A percentile compares a stretch with the other conserved stretches of the same genome.
Conservation (phyloP, 2,329 filamentous ascomycete genomes). For the Drechslera avenae region DNA sequence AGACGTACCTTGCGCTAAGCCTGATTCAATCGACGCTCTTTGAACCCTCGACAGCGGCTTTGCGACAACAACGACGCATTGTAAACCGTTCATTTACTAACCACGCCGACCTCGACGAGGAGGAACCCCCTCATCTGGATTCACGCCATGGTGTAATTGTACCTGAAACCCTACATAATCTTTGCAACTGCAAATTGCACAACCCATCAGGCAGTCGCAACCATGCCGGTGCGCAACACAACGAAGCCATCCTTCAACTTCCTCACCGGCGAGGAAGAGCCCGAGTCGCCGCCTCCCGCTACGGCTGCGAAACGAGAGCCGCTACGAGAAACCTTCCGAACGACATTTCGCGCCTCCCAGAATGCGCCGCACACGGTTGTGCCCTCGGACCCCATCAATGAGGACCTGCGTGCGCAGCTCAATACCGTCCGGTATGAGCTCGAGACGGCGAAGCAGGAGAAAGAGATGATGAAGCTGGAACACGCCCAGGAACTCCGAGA, state of each 20-base stretch:
- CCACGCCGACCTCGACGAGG: not conserved
- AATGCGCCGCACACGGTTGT: constrained; percentile 45
- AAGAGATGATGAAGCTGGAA: constrained; percentile 76
- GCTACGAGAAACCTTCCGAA: constrained; percentile 50
- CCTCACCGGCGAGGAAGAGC: constrained; percentile 51
- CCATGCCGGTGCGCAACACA: constrained; percentile 39
- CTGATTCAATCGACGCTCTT: constrained; percentile 15
- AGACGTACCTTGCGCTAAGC: constrained; percentile 18
- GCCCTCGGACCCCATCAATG: constrained; percentile 59
- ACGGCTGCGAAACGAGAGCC: constrained; percentile 41
- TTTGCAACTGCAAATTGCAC: constrained; percentile 19
- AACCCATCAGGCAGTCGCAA: constrained; percentile 12
- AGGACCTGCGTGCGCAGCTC: constrained; percentile 87
- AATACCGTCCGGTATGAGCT: constrained; percentile 87
- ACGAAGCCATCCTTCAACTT: constrained; percentile 57
- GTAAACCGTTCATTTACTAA: not conserved
- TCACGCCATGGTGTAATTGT: constrained; percentile 1
- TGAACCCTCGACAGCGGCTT: constrained; percentile 14
- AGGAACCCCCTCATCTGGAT: not conserved
- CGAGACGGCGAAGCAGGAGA: constrained; percentile 84
- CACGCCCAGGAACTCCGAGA: constrained; percentile 86
- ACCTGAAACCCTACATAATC: not conserved
- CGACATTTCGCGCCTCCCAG: constrained; percentile 51
- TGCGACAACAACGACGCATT: constrained; percentile 12
- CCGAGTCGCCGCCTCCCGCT: constrained; percentile 36